These are phyloP conservation scores for Hortiboletus rubellus DNA, from an alignment of 1,284 basidiomycete genomes.

Conservation along the genomic window DNA sequence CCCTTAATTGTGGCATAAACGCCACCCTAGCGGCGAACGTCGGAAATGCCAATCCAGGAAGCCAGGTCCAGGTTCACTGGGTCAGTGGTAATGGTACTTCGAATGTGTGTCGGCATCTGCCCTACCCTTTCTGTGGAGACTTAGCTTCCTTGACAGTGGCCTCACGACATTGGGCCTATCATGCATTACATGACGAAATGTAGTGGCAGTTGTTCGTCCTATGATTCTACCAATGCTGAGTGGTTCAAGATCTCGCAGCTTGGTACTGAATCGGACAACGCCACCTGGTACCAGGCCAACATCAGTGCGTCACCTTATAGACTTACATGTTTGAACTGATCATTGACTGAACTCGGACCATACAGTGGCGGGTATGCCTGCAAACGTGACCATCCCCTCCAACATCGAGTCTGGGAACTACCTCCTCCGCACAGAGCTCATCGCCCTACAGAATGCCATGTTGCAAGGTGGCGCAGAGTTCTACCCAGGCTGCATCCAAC, in stretches of 20 bases:
- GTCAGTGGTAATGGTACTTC: constrained; percentile 32
- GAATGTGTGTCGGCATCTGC: constrained; percentile 23
- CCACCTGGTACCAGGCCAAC: constrained; percentile 44
- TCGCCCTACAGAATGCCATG: constrained; percentile 64
- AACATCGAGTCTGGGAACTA: constrained; percentile 63
- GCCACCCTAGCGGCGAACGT: constrained; percentile 39
- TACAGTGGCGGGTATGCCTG: constrained; percentile 39
- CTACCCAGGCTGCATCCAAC: constrained; percentile 69
- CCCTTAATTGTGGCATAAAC: constrained; percentile 44
- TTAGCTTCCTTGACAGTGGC: constrained; percentile 32
- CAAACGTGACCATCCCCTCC: constrained; percentile 53
- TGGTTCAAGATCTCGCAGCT: constrained; percentile 44
- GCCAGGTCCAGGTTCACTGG: constrained; percentile 37
- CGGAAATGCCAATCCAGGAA: constrained; percentile 44
- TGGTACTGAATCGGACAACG: constrained; percentile 23
- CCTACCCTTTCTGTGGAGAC: neutral
- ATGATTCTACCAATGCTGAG: constrained; percentile 37
- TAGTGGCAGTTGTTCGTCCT: constrained; percentile 34
- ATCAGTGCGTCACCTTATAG: constrained; percentile 33
- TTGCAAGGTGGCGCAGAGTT: constrained; percentile 61
- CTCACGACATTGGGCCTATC: constrained; percentile 39
- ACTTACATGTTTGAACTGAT: neutral
- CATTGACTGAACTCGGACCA: neutral
- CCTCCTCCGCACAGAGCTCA: constrained; percentile 71
- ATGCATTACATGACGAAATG: constrained; percentile 43